Base-by-base conservation (phyloP, 2,329 filamentous ascomycete species). In the Colletotrichum eleusines region DNA sequence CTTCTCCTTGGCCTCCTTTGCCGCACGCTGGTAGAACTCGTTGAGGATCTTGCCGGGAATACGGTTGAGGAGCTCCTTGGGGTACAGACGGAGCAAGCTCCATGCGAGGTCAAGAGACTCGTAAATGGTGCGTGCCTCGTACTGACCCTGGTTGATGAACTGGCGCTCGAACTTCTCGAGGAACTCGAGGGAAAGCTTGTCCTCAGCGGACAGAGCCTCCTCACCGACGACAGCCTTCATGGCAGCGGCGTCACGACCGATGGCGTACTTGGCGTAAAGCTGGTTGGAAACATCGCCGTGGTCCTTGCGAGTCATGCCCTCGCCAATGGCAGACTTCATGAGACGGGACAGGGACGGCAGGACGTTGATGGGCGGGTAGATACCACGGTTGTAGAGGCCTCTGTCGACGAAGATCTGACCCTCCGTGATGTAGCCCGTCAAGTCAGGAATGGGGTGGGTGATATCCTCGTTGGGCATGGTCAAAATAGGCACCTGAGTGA, bases 401-500 rank as follows among this genome's bases (percentile, higher is more conserved):
- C 95, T 94, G 83, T 99, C 96, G 78, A 99, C 89, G 84, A 97
- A 98, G 80, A 99, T 98, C 84, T 99, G 96, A 51, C 96, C 97
- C 85, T 99, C 96, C 26, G 96, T 99, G 81, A 99, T 99, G 85
- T 98, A 99, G 67, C 96, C 96, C 74, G 96, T 99, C 86, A 99
- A 87, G 87, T 99, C 96, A 74, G 97, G 97, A 80, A 99, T 99
- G 50, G 96, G 97, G 81, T 99, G 96, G 53, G 96, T 99, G 80
- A 99, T 99, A 84, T 99, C 95, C 80, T 99, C 95, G 90, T 99
- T 99, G 78, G 96, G 96, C 96, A 99, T 99, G 76, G 96, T 98
- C 84, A 99, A 83, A 81, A 99, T 99, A 72, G 96, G 96, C 78
- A 99, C 98, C 85, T 99, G 96, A 26, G 97, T 99, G 78, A 99